Evolutionary conservation across 2,329 filamentous ascomycete species (phyloP), one percentile per base, ranked within the genome.

Genomic region (Cytospora chrysosperma): DNA sequence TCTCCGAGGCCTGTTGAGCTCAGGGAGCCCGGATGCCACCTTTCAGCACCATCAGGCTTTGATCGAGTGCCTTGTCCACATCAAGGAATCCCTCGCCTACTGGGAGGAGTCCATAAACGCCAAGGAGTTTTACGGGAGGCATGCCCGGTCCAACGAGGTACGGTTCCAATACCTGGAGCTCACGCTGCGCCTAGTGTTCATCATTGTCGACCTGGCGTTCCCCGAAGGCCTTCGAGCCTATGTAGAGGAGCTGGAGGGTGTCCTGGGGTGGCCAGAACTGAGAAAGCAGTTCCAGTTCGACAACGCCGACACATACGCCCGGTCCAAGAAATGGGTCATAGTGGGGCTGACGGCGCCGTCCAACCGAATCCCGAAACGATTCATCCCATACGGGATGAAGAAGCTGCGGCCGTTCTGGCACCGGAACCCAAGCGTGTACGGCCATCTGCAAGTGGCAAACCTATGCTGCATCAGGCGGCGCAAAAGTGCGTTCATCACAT

Each of bases 31-130:
- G 17, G 54, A 52, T 12, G 47, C 49, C 34, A 43, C 54, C 58
- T 64, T 64, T 30, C 15, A 43, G 50, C 28, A 56, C 28, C 50
- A 64, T 43, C 47, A 54, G 34, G 10, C 34, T 27, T 49, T 56
- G 26, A 32, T 64, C 21, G 43, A 54, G 8, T 64, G 58, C 15
- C 59, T 64, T 32, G 21, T 64, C 49, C 58, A 61, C 53, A 37
- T 62, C 9, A 50, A 49, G 13, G 59, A 61, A 13, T 61, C 56
- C 24, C 62, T 61, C 27, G 62, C 58, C 4, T 57, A 54, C 27
- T 64, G 62, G 62, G 59, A 64, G 49, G 58, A 61, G 53, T 61
- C 57, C 26, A 37, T 62, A 34, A 59, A 59, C 26, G 59, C 59
- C 17, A 53, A 56, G 24, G 54, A 59, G 30, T 64, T 64, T 32